phyloP scores from a whole-genome alignment of 2,329 filamentous ascomycete genomes.

The Talaromyces islandicus region DNA sequence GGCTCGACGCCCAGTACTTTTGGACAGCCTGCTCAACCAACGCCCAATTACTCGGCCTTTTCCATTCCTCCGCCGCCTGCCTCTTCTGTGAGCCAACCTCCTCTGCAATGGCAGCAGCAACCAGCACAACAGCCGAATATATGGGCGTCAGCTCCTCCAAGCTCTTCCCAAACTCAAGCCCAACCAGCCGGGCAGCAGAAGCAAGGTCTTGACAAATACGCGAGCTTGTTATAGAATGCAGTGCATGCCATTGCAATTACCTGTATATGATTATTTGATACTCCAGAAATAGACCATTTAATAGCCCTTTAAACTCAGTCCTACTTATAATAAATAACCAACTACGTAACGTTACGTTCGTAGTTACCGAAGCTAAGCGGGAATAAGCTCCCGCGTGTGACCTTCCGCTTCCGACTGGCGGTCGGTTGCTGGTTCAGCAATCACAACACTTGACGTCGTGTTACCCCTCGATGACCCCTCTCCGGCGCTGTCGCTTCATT shows the following conservation, averaged over 20 bases:
- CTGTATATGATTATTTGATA: slow-evolving; percentile 1
- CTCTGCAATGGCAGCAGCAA: slow-evolving; percentile 10
- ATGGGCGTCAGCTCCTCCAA: slow-evolving; percentile 16
- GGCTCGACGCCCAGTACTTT: not conserved
- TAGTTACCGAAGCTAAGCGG: not conserved
- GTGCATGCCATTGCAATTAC: not conserved
- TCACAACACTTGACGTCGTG: not conserved
- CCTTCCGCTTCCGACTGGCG: not conserved
- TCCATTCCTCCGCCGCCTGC: slow-evolving; percentile 35
- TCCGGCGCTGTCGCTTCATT: slow-evolving; percentile 16
- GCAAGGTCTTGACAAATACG: slow-evolving; percentile 50
- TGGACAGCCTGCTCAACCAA: slow-evolving; percentile 12
- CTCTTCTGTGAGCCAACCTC: slow-evolving; percentile 17
- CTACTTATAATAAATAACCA: not conserved
- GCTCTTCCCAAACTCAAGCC: slow-evolving; percentile 22
- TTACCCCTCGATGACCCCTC: slow-evolving; percentile 15
- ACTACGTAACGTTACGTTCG: not conserved
- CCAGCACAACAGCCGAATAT: slow-evolving; percentile 13
- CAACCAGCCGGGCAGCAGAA: slow-evolving; percentile 23
- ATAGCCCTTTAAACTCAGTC: not conserved
- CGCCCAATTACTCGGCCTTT: slow-evolving; percentile 30
- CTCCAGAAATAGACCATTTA: not conserved
- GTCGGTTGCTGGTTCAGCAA: too few species aligned
- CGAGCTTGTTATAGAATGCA: slow-evolving; percentile 45
- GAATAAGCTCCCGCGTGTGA: not conserved